Evolutionary conservation across 2,329 filamentous ascomycete genomes (phyloP).

Genomic region (Phialophora tarda): DNA sequence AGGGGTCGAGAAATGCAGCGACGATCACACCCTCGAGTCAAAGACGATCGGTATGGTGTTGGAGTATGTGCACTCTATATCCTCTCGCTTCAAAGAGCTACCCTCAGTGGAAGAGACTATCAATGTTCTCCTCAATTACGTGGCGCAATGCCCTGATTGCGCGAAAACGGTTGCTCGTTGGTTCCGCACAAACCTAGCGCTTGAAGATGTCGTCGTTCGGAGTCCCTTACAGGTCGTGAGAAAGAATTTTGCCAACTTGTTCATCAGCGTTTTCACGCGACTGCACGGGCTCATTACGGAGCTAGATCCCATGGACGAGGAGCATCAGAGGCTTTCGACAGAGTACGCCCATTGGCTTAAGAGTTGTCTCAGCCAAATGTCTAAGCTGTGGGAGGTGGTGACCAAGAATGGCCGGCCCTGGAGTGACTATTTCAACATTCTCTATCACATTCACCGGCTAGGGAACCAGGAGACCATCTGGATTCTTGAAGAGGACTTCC

Average conservation of each 20-base stretch:
- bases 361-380: conserved; percentile 22
- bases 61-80: conserved; percentile 75
- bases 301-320: conserved; percentile 7
- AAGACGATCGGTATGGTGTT: conserved; percentile 51
- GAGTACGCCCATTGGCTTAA: conserved; percentile 26
- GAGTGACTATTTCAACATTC: conserved; percentile 76
- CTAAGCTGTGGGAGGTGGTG: conserved; percentile 31
- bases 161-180: conserved; percentile 33
- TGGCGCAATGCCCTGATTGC: conserved; percentile 32
- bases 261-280: conserved; percentile 28
- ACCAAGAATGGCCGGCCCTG: conserved; percentile 60
- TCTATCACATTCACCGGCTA: conserved; percentile 68
- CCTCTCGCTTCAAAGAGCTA: conserved; percentile 72
- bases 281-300: conserved; percentile 21
- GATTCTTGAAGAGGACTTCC: conserved; percentile 66
- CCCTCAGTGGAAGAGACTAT: conserved; percentile 65
- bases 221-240: conserved; percentile 31
- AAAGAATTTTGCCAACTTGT: conserved; percentile 33
- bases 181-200: conserved; percentile 26
- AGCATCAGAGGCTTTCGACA: conserved; percentile 4
- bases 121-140: conserved; percentile 63
- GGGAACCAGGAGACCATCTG: conserved; percentile 63
- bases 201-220: conserved; percentile 35
- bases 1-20: conserved; percentile 57
- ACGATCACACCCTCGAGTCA: conserved; percentile 54